These are phyloP conservation scores for Penicillium bialowiezense DNA, from an alignment of 495 filamentous ascomycete species.

Conservation along the genomic window DNA sequence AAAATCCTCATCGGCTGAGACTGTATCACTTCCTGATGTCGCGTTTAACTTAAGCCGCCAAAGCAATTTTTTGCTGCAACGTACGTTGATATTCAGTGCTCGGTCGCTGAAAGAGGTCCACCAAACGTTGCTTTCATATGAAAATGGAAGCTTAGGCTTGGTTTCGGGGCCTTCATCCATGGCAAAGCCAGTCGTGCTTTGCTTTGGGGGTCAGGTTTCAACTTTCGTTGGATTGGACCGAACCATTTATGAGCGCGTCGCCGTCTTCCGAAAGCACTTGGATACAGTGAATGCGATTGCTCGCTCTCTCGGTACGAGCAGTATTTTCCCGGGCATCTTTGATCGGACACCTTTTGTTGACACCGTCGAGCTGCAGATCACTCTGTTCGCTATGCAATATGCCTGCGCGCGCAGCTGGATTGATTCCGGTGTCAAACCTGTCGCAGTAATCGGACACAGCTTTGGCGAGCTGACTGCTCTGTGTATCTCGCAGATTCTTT, in stretches of 20 bases:
- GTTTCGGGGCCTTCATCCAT: not conserved
- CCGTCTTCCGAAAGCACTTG: not conserved
- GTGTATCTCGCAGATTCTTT: constrained; percentile 32
- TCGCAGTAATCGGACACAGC: constrained; percentile 48
- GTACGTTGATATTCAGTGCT: not conserved
- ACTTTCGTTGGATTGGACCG: not conserved
- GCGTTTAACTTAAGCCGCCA: not conserved
- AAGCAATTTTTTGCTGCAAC: not conserved
- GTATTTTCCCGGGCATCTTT: not conserved
- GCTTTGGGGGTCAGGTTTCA: not conserved
- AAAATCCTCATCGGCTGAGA: not conserved
- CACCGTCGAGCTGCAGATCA: not conserved
- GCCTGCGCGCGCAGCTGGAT: constrained; percentile 46
- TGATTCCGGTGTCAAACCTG: constrained; percentile 29
- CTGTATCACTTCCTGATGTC: not conserved
- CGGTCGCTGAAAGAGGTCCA: not conserved
- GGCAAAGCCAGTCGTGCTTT: not conserved
- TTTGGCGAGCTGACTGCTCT: constrained; percentile 46
- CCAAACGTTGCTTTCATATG: not conserved
- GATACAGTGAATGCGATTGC: not conserved
- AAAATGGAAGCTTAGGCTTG: not conserved
- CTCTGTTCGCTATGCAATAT: constrained; percentile 49
- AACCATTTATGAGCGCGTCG: not conserved
- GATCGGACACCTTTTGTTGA: not conserved
- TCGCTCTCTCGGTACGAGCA: not conserved